These are phyloP conservation scores for Cyclotella choctawhatcheeana DNA, from an alignment of 108 stramenopile genomes.

Conservation along the genomic window DNA sequence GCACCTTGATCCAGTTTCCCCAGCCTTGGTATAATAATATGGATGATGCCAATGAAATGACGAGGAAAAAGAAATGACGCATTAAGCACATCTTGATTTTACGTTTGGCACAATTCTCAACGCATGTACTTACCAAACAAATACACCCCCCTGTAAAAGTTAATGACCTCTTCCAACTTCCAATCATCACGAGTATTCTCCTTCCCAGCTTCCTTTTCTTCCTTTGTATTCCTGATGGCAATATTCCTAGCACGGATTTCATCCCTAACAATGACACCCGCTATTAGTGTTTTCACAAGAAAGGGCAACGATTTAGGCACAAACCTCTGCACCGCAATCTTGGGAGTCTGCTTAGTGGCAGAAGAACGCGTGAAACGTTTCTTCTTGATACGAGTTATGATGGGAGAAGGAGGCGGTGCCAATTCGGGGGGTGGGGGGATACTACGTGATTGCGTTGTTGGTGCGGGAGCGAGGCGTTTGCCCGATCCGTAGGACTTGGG, in stretches of 20 bases:
- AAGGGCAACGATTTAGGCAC: constrained; percentile 32
- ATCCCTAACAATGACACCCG: constrained; percentile 25
- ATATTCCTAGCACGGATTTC: constrained; percentile 34
- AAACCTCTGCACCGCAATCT: constrained; percentile 15
- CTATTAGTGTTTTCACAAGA: constrained; percentile 10
- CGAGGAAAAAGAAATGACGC: too few species aligned
- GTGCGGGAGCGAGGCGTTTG: constrained; percentile 10
- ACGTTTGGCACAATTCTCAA: not conserved
- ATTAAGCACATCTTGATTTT: too few species aligned
- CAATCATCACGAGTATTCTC: constrained; percentile 16
- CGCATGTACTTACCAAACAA: constrained; percentile 17
- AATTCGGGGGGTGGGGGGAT: constrained; percentile 21
- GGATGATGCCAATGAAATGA: not conserved
- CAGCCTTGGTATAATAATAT: constrained; percentile 20
- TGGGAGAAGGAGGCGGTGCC: not conserved
- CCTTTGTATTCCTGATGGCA: constrained; percentile 5
- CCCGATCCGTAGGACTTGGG: constrained; percentile 8
- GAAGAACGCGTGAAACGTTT: not conserved
- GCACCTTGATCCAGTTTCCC: constrained; percentile 32
- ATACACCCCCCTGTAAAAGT: constrained; percentile 42
- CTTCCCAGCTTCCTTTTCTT: not conserved
- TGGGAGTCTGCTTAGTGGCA: not conserved
- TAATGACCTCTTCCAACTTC: constrained; percentile 34
- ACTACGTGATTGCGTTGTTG: not conserved
- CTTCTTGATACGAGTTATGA: not conserved